Conservation (phyloP, 176 grass and related monocot genomes). For the Alopecurus myosuroides region DNA sequence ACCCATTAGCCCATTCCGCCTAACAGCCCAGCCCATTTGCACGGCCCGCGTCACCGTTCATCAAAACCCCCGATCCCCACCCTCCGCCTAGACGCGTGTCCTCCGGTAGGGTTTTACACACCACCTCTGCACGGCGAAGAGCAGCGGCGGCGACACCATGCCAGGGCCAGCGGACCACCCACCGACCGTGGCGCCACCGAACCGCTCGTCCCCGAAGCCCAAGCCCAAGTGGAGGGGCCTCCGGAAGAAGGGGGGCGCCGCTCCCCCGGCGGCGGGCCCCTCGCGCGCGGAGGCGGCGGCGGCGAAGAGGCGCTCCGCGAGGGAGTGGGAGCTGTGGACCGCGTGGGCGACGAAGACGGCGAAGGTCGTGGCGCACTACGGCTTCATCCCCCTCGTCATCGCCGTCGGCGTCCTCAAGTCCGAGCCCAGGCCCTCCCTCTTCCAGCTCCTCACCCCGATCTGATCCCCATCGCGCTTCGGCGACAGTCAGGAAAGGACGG, state of each 20-base stretch:
- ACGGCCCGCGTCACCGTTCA: neutral
- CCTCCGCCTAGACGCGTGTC: neutral
- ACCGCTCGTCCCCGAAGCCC: neutral
- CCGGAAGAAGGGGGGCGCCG: neutral
- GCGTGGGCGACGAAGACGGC: neutral
- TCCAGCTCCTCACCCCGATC: neutral
- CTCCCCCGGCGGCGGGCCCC: neutral
- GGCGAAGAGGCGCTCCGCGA: neutral
- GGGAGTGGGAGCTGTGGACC: neutral
- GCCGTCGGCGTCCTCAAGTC: neutral
- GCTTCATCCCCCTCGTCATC: conserved; percentile 14
- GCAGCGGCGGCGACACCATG: neutral
- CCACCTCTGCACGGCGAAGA: neutral
- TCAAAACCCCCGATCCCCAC: neutral
- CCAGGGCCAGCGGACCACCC: neutral
- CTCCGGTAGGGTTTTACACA: neutral
- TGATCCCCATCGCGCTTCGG: neutral
- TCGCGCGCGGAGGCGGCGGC: neutral
- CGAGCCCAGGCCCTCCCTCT: neutral
- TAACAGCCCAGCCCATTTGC: neutral
- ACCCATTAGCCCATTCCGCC: too few species aligned
- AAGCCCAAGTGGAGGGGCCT: neutral
- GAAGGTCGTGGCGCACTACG: conserved; percentile 4
- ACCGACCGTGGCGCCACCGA: neutral
- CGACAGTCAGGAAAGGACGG: neutral